Conservation (phyloP, 2,329 filamentous ascomycete species). For the Sporothrix protearum region DNA sequence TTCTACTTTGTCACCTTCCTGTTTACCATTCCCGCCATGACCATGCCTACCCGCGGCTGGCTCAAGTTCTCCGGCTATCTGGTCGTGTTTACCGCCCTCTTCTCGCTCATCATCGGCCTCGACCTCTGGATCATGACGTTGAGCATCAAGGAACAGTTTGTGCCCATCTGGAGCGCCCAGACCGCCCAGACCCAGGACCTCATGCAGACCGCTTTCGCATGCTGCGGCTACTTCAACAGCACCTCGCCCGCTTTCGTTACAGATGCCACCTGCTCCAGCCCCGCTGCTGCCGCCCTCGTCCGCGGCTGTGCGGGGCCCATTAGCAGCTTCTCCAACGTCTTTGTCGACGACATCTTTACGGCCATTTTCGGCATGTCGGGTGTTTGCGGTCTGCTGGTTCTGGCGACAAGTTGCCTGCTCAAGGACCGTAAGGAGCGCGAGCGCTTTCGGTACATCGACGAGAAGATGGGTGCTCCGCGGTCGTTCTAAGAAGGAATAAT, state of each 20-base stretch:
- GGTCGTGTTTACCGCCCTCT: constrained; percentile 57
- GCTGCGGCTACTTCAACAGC: constrained; percentile 75
- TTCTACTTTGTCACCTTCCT: constrained; percentile 69
- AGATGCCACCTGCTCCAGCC: constrained; percentile 64
- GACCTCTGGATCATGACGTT: constrained; percentile 72
- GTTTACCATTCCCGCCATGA: constrained; percentile 66
- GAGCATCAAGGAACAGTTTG: constrained; percentile 60
- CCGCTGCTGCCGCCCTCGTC: constrained; percentile 65
- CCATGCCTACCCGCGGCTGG: constrained; percentile 64
- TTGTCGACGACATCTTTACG: constrained; percentile 74
- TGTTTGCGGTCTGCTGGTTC: constrained; percentile 63
- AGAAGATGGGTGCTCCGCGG: constrained; percentile 62
- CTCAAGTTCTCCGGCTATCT: constrained; percentile 67
- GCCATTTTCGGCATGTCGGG: constrained; percentile 75
- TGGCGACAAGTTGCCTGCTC: constrained; percentile 70
- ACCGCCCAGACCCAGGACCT: constrained; percentile 58
- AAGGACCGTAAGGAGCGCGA: constrained; percentile 78
- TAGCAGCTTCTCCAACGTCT: constrained; percentile 64
- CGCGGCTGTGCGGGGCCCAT: constrained; percentile 67
- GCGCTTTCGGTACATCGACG: constrained; percentile 74
- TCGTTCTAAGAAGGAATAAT: no score
- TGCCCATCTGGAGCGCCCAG: constrained; percentile 58
- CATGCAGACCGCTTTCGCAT: constrained; percentile 69
- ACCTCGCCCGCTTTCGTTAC: constrained; percentile 68
- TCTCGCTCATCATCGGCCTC: constrained; percentile 63